phyloP scores from a whole-genome alignment of 2,329 filamentous ascomycete species.

The Grosmannia clavigera region DNA sequence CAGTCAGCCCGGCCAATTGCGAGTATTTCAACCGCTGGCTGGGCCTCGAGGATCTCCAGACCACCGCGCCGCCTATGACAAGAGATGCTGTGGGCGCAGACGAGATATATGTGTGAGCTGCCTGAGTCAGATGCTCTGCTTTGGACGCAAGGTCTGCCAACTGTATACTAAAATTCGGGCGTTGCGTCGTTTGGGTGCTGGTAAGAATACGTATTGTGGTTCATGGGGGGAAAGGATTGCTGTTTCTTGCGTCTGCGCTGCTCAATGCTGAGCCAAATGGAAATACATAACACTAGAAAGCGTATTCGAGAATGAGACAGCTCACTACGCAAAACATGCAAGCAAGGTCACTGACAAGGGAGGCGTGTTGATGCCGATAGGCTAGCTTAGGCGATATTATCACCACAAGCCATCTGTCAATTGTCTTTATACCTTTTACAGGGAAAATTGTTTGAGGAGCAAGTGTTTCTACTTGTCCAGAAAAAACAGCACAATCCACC shows the following conservation, averaged over 20 bases:
- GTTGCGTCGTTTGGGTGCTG: neutral
- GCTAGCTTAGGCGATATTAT: neutral
- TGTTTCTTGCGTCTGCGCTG: neutral
- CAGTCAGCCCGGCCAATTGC: slow-evolving; percentile 80
- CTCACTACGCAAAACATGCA: neutral
- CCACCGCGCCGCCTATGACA: slow-evolving; percentile 3
- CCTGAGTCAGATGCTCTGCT: neutral
- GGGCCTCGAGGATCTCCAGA: slow-evolving; percentile 24
- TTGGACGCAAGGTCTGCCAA: neutral
- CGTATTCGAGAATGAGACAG: neutral
- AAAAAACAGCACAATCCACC: neutral
- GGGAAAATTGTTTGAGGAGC: neutral
- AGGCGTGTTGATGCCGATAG: neutral
- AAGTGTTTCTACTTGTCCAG: neutral
- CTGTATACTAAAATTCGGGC: neutral
- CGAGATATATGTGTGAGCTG: neutral
- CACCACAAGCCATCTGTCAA: neutral
- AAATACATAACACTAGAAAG: neutral
- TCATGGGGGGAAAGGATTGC: neutral
- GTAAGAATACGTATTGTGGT: neutral
- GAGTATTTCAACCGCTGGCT: slow-evolving; percentile 88
- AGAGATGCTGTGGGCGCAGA: slow-evolving; percentile 1
- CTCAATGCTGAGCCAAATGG: neutral
- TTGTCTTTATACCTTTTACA: neutral
- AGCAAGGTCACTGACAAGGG: neutral